Percentiles rank a stretch among this genome's conserved stretches.
phyloP scores from a whole-genome alignment of 257 asterid species.

The Buddleja alternifolia region DNA sequence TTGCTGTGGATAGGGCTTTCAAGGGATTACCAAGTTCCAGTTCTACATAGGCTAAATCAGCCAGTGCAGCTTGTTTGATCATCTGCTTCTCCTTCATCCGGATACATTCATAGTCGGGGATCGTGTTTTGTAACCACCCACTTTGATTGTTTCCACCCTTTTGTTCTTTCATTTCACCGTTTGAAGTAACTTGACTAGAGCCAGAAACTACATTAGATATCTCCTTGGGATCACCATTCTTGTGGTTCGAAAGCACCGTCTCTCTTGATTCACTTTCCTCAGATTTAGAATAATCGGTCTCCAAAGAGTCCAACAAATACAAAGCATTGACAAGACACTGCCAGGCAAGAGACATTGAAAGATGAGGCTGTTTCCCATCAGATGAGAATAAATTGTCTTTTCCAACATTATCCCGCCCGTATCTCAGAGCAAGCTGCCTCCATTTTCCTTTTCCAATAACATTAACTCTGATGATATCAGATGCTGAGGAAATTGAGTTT shows the following conservation, averaged over 20 bases:
- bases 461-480: conserved; percentile 55
- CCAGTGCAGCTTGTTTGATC: conserved; percentile 70
- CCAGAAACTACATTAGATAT: conserved; percentile 29
- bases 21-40: conserved; percentile 71
- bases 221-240: conserved; percentile 44
- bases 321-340: conserved; percentile 72
- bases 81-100: conserved; percentile 60
- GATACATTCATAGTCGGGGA: conserved; percentile 49
- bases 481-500: conserved; percentile 40
- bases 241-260: conserved; percentile 35
- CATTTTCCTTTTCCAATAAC: conserved; percentile 88
- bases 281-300: conserved; percentile 35
- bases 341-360: conserved; percentile 68
- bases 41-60: conserved; percentile 78
- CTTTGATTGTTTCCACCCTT: conserved; percentile 54
- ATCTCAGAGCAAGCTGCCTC: conserved; percentile 69
- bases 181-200: conserved; percentile 48
- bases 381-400: conserved; percentile 34
- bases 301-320: conserved; percentile 54
- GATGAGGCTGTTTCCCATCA: conserved; percentile 46
- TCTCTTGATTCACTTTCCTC: conserved; percentile 57
- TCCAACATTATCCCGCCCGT: conserved; percentile 36
- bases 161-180: conserved; percentile 75
- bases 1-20: conserved; percentile 62
- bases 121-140: conserved; percentile 41